Evolutionary conservation across 2,329 filamentous ascomycete species (phyloP), one percentile per base, ranked within the genome.

Genomic region (Emergomyces africanus): DNA sequence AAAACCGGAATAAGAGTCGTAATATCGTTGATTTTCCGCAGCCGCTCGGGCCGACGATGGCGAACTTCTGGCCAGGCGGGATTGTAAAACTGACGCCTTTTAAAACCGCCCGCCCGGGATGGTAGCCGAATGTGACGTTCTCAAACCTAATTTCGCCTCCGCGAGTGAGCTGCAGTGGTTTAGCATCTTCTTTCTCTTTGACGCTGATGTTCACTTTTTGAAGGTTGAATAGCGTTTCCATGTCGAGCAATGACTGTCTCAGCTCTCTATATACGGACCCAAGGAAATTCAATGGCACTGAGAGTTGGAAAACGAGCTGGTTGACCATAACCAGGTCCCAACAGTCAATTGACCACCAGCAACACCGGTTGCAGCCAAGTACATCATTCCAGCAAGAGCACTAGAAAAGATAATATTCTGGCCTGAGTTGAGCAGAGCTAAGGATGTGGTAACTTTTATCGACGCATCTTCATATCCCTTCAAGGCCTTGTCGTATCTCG

Each of bases 261-360:
- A 99, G 81, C 75, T 99, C 94, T 66, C 94, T 87, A 72, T 99
- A 99, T 14, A 99, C 92, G 15, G 90, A 95, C n/a, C 94, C 94
- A 3, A 99, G 79, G 74, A 99, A 99, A 78, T 99, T 99, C 61
- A 99, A 81, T 0, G 94, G 94, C 3, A 99, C 90, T 0, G 90
- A 96, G 5, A 99, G 85, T 75, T 99, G 94, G 75, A 99, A 99
- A 61, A 99, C 91, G 20, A 99, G 85, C 77, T 97, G 94, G 72
- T 99, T 99, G 65, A 99, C 90, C 89, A 99, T 95, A 70, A 99
- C 94, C 37, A 99, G 80, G 70, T 99, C 95, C 94, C 94, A 15
- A 99, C 91, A 0, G 92, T 96, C 67, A 99, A 76, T 5, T 79
- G 77, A 15, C 92, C 92, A 2, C 77, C 79, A 1, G 89, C 90